Evolutionary conservation across 441 rosid genomes (phyloP).

Genomic region (Bruguiera hainesii): DNA sequence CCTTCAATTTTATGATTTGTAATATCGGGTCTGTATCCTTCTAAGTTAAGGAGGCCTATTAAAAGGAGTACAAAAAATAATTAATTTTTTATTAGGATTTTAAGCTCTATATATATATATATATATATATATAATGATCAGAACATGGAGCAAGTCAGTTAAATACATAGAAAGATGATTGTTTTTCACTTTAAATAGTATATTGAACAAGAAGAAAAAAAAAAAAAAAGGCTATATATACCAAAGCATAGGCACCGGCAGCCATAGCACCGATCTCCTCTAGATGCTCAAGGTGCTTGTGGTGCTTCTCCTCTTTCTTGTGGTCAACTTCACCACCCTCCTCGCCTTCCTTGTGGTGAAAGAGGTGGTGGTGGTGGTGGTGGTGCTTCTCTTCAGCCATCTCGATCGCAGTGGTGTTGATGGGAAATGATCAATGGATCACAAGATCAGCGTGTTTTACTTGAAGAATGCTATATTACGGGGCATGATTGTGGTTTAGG

Average conservation of each 20-base stretch:
- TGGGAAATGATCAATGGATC: neutral
- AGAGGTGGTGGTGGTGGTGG: slow-evolving; percentile 36
- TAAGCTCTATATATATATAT: too few species aligned
- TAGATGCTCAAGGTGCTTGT: slow-evolving; percentile 45
- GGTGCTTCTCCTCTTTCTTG: slow-evolving; percentile 64
- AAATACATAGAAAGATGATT: neutral
- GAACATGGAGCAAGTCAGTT: neutral
- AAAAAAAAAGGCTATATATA: slow-evolving; percentile 9
- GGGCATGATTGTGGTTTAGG: too few species aligned
- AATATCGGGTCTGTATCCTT: too few species aligned
- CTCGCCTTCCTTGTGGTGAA: slow-evolving; percentile 40
- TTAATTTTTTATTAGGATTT: too few species aligned
- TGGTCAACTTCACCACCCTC: slow-evolving; percentile 33
- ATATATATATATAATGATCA: too few species aligned
- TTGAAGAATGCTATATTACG: too few species aligned
- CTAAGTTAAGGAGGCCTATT: too few species aligned
- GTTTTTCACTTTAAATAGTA: neutral
- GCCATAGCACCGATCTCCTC: slow-evolving; percentile 41
- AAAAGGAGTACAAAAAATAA: too few species aligned
- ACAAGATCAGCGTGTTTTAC: neutral
- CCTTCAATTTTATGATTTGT: neutral
- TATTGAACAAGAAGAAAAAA: neutral
- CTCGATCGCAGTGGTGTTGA: neutral
- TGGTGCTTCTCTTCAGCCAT: slow-evolving; percentile 43
- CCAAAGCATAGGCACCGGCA: slow-evolving; percentile 54